Conservation (phyloP, 495 filamentous ascomycete genomes). For the Thermothielavioides terrestris region DNA sequence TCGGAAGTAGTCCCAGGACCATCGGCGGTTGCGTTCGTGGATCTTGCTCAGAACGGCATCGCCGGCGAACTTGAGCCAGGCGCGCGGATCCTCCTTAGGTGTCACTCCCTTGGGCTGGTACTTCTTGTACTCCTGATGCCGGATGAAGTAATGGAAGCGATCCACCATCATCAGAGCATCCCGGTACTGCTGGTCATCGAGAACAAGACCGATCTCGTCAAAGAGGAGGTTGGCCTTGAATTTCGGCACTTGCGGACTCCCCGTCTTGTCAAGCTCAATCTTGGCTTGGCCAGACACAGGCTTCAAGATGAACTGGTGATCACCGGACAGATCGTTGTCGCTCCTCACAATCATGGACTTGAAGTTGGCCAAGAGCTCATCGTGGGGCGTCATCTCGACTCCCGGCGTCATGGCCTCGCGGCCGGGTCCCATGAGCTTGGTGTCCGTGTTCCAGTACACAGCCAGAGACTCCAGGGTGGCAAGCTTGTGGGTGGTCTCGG, state of each 20-base stretch:
- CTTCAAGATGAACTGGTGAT: slow-evolving; percentile 89
- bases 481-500: slow-evolving; percentile 78
- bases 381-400: slow-evolving; percentile 42
- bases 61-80: slow-evolving; percentile 86
- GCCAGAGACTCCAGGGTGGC: slow-evolving; percentile 80
- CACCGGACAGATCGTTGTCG: slow-evolving; percentile 39
- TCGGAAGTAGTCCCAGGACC: slow-evolving; percentile 91
- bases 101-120: slow-evolving; percentile 72
- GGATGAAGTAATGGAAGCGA: slow-evolving; percentile 95
- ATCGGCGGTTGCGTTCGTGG: slow-evolving; percentile 78
- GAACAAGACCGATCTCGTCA: slow-evolving; percentile 88
- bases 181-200: slow-evolving; percentile 94
- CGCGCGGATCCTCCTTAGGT: slow-evolving; percentile 82
- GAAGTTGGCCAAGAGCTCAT: slow-evolving; percentile 66
- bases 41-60: slow-evolving; percentile 86
- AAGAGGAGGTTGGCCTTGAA: slow-evolving; percentile 87
- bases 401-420: slow-evolving; percentile 57
- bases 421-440: slow-evolving; percentile 69
- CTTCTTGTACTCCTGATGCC: slow-evolving; percentile 95
- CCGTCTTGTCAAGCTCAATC: slow-evolving; percentile 87
- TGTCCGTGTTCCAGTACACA: slow-evolving; percentile 96
- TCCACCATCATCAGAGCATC: slow-evolving; percentile 97
- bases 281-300: slow-evolving; percentile 89
- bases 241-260: slow-evolving; percentile 67
- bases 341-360: slow-evolving; percentile 64